These are phyloP conservation scores for Fusarium anguioides DNA, from an alignment of 2,329 filamentous ascomycete genomes.

Conservation along the genomic window DNA sequence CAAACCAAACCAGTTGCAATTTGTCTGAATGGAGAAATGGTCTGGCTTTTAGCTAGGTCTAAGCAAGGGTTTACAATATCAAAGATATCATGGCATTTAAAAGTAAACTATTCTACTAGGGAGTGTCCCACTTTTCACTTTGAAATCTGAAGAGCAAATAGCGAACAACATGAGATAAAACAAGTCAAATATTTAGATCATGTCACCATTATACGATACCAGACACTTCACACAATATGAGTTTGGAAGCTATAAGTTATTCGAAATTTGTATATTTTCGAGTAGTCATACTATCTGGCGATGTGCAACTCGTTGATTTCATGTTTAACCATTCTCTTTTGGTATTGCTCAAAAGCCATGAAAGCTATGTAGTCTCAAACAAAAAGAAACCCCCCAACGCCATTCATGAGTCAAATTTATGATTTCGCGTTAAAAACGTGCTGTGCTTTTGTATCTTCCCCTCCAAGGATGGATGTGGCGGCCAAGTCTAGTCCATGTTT, in stretches of 20 bases:
- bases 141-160: neutral
- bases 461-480: slow-evolving; percentile 15
- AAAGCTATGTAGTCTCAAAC: slow-evolving; percentile 31
- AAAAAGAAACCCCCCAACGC: slow-evolving; percentile 42
- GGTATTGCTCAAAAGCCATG: slow-evolving; percentile 32
- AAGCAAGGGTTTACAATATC: too few relatives aligned
- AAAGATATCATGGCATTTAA: neutral
- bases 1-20: neutral
- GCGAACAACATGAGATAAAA: neutral
- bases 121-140: neutral
- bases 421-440: slow-evolving; percentile 32
- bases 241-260: neutral
- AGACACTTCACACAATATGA: neutral
- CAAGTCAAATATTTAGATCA: neutral
- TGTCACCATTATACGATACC: neutral
- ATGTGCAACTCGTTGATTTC: slow-evolving; percentile 1
- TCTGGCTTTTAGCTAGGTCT: too few relatives aligned
- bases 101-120: too few relatives aligned
- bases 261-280: slow-evolving; percentile 36
- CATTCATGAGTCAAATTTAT: slow-evolving; percentile 45
- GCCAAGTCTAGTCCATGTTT: slow-evolving; percentile 1
- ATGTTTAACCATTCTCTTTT: slow-evolving; percentile 27
- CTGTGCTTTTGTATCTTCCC: slow-evolving; percentile 20
- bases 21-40: too few relatives aligned
- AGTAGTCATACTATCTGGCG: slow-evolving; percentile 7